Evolutionary conservation across 306 rosid genomes (phyloP).

Genomic region (Pyrus communis): DNA sequence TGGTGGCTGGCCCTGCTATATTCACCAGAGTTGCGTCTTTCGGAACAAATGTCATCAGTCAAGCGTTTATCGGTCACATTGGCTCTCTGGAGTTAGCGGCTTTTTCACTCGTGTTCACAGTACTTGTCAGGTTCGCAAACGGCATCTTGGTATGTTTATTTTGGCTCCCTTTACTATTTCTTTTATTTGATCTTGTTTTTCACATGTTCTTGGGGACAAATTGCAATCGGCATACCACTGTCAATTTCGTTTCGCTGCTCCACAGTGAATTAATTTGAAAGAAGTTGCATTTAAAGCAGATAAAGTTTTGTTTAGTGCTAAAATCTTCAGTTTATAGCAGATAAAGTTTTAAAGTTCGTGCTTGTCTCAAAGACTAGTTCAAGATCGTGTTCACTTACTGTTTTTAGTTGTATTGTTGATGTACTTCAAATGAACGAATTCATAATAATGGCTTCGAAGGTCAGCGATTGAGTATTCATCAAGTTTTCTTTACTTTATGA

Average conservation of each 20-base stretch:
- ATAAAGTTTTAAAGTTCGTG: background rate
- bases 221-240: background rate
- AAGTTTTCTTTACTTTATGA: background rate
- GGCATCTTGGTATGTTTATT: slow-evolving; percentile 38
- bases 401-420: too few species aligned
- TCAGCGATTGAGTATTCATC: background rate
- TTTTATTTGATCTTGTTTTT: background rate
- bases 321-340: background rate
- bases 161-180: background rate
- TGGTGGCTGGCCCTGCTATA: slow-evolving; percentile 54
- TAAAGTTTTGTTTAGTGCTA: background rate
- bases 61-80: slow-evolving; percentile 46
- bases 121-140: slow-evolving; percentile 43
- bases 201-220: background rate
- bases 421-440: too few species aligned
- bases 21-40: slow-evolving; percentile 41
- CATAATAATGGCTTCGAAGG: background rate
- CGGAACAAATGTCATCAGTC: slow-evolving; percentile 33
- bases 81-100: slow-evolving; percentile 51
- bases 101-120: slow-evolving; percentile 41
- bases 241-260: background rate
- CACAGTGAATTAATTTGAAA: background rate
- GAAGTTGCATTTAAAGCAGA: background rate
- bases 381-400: too few species aligned
- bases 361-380: background rate